Base-by-base conservation (phyloP, 441 rosid species). In the Eruca vesicaria region DNA sequence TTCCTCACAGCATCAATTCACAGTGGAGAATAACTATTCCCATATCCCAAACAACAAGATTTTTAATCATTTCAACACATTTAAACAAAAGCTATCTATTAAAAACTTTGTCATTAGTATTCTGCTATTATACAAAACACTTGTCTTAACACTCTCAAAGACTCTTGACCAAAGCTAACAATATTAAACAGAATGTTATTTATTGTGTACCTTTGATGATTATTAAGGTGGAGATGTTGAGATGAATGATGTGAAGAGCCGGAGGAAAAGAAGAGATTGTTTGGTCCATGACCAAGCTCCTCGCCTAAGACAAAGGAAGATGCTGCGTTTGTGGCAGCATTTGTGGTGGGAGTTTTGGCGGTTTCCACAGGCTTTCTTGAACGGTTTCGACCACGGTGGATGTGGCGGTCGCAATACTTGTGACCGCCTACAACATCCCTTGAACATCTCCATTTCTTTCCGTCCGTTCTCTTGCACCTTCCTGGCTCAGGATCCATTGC, bases 341-440 rank as follows among this genome's bases (percentile, higher is more conserved):
- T 62, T 62, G 50, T 19, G 31, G 16, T 31, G 7, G 72, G 6
- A 5, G 66, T 81, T 7, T 43, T 70, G 60, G 76, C 75, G 86
- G 93, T 86, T 89, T 89, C 94, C 94, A 89, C 94, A 84, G 86
- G 94, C 91, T 89, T 89, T 89, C 94, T 89, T 89, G 94, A 89
- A 89, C 94, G 94, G 91, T 87, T 87, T 53, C 94, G 82, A 64
- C 94, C 94, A 36, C 91, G 94, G 83, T 89, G 90, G 84, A 89
- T 84, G 83, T 89, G 94, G 79, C 94, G 89, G 85, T 89, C 91
- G 28, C 94, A 89, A 74, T 89, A 89, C 84, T 89, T 87, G 61
- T 91, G 90, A 69, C 89, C 91, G 0, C 84, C 82, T 77, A 85
- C 84, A 52, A 88, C 92, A 72, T 88, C 90, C 68, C 84, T 86